These are phyloP conservation scores for Chaetothyriales sp. DNA, from an alignment of 2,329 filamentous ascomycete genomes.

Conservation along the genomic window DNA sequence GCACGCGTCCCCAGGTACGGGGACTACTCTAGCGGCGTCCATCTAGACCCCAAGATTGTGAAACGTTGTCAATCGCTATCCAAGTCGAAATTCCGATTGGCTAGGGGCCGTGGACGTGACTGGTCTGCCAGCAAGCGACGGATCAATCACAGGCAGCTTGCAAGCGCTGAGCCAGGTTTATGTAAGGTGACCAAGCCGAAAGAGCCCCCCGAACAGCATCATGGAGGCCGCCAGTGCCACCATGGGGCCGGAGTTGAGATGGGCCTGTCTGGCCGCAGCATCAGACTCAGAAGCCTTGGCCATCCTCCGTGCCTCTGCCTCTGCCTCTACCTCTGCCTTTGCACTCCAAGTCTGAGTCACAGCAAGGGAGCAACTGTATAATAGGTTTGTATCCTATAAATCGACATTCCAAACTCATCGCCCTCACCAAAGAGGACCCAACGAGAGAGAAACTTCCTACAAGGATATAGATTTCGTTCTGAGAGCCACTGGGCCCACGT, in stretches of 20 bases:
- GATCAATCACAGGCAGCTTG: background rate
- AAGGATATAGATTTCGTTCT: conserved; percentile 41
- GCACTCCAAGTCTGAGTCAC: too few species aligned
- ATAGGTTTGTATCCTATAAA: conserved; percentile 53
- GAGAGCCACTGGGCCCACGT: conserved; percentile 43
- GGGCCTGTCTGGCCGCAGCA: too few species aligned
- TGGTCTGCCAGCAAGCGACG: background rate
- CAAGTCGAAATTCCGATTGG: background rate
- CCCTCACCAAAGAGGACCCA: conserved; percentile 56
- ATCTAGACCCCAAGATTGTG: background rate
- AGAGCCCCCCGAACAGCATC: too few species aligned
- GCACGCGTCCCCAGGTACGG: background rate
- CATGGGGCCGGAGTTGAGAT: too few species aligned
- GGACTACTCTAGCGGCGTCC: background rate
- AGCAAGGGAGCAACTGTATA: too few species aligned
- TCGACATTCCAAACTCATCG: conserved; percentile 58
- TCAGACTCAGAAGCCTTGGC: background rate
- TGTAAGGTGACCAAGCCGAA: too few species aligned
- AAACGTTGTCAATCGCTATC: background rate
- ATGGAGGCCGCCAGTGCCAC: too few species aligned
- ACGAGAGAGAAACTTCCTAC: conserved; percentile 57
- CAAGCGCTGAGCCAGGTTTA: background rate
- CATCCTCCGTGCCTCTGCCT: too few species aligned
- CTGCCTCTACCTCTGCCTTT: too few species aligned
- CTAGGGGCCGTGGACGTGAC: background rate